A percentile compares a stretch with the other conserved stretches of the same genome.
Evolutionary conservation across 768 basidiomycete species (phyloP).

Genomic region (Pluteus cervinus): DNA sequence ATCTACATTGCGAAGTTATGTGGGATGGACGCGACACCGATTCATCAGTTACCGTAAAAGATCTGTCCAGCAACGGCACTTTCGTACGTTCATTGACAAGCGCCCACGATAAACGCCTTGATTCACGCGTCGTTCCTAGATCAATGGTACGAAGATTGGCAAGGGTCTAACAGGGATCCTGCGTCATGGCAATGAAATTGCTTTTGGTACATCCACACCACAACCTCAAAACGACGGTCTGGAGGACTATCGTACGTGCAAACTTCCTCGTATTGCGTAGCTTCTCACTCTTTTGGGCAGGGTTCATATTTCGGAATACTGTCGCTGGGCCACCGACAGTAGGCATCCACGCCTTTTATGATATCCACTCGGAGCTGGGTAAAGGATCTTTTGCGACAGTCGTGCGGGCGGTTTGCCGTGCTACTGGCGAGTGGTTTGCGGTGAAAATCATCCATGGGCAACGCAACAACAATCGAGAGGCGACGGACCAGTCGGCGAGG

Average conservation of each 20-base stretch:
- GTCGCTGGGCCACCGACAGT: slow-evolving; percentile 41
- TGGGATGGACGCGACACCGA: slow-evolving; percentile 52
- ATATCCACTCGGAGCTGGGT: slow-evolving; percentile 68
- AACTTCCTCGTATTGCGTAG: background rate
- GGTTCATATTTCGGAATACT: slow-evolving; percentile 67
- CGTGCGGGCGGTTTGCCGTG: slow-evolving; percentile 68
- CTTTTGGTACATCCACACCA: slow-evolving; percentile 60
- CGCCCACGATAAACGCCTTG: background rate
- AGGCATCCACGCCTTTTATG: slow-evolving; percentile 62
- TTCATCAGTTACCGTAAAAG: slow-evolving; percentile 42
- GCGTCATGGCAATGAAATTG: slow-evolving; percentile 79
- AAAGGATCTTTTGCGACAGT: slow-evolving; percentile 92
- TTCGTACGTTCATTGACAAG: slow-evolving; percentile 39
- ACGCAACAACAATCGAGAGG: too few species aligned
- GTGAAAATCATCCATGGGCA: slow-evolving; percentile 76
- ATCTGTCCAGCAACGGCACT: slow-evolving; percentile 70
- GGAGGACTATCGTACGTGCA: slow-evolving; percentile 71
- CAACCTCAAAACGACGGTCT: slow-evolving; percentile 36
- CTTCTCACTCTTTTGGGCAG: slow-evolving; percentile 24
- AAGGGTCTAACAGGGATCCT: slow-evolving; percentile 50
- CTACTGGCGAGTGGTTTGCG: slow-evolving; percentile 71
- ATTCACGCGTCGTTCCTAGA: slow-evolving; percentile 30
- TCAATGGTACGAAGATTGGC: slow-evolving; percentile 63
- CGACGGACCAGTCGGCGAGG: too few species aligned
- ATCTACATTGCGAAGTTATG: slow-evolving; percentile 47